Base-by-base conservation (phyloP, 2,329 filamentous ascomycete species). In the Penicillium paneum region DNA sequence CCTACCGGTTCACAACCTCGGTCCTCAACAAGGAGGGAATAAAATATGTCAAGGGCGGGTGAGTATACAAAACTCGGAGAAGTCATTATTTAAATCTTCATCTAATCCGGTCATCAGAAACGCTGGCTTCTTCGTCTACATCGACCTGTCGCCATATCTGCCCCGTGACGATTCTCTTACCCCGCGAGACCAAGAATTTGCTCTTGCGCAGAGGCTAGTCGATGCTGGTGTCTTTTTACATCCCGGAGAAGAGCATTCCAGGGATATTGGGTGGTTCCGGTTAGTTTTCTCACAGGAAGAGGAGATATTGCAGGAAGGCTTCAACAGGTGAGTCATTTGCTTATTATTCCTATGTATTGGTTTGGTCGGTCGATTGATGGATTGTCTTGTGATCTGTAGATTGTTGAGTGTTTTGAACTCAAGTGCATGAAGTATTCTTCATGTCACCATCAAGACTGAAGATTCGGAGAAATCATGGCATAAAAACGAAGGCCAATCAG, bases 241-340 rank as follows among this genome's bases (percentile, higher is more conserved):
- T 41, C 74, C 78, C 0, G 74, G 77, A 0, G 76, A 79, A 54
- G 76, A 77, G 57, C 67, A 72, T 44, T 72, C 74, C 0, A 74
- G 74, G 19, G 66, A 74, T 49, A 69, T 76, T 0, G 82, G 83
- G 0, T 81, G 78, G 76, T 84, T 83, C 57, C 68, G 83, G 2
- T 43, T 85, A 17, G 78, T 84, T 0, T 84, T 80, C 54, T 71
- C 72, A 2, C 62, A 75, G 24, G 65, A 73, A 10, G 68, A 69
- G 43, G 58, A 65, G 12, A 61, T 67, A 26, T 49, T 78, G 31
- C 61, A 67, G 19, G 70, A 74, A 58, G 74, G 76, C 6, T 49
- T 72, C 38, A 57, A 57, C 39, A 71, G 69, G 69, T 70, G 39
- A 57, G 58, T 57, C 26, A 5, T 35, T 28, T 46, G 13, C 12